These are phyloP conservation scores for Fusarium sp. DNA, from an alignment of 2,329 filamentous ascomycete genomes.

Conservation along the genomic window DNA sequence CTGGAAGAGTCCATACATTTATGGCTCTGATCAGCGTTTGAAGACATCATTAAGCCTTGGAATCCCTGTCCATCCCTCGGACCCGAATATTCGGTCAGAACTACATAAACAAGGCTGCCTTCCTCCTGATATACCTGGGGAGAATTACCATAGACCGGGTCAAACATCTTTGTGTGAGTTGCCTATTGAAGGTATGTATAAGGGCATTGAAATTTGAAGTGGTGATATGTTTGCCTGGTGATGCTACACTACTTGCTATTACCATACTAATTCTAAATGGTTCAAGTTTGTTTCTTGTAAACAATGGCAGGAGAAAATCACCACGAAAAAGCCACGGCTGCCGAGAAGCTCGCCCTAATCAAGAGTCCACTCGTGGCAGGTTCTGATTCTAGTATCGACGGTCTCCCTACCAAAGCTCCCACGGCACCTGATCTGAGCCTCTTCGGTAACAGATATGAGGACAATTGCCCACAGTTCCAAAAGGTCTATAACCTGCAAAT, in stretches of 20 bases:
- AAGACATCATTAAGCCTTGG: neutral
- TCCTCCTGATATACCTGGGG: neutral
- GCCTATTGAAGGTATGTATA: neutral
- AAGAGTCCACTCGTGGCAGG: slow-evolving; percentile 48
- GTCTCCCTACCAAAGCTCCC: neutral
- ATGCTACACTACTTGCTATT: neutral
- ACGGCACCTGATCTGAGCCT: slow-evolving; percentile 37
- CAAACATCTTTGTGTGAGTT: neutral
- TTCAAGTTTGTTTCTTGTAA: neutral
- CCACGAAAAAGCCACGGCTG: slow-evolving; percentile 6
- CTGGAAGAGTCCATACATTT: neutral
- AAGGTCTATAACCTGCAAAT: slow-evolving; percentile 32
- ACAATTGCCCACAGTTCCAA: slow-evolving; percentile 43
- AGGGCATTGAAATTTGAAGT: neutral
- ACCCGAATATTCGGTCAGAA: neutral
- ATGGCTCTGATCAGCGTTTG: neutral
- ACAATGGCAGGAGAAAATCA: slow-evolving; percentile 36
- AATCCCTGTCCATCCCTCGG: neutral
- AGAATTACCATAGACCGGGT: neutral
- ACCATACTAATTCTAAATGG: neutral
- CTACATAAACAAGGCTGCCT: slow-evolving; percentile 1
- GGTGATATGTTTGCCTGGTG: too few relatives aligned
- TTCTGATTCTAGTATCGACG: slow-evolving; percentile 29
- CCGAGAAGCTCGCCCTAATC: slow-evolving; percentile 50
- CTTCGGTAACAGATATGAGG: slow-evolving; percentile 44